Base-by-base conservation (phyloP, 2,329 filamentous ascomycete genomes). In the Tolypocladium guangdongense region DNA sequence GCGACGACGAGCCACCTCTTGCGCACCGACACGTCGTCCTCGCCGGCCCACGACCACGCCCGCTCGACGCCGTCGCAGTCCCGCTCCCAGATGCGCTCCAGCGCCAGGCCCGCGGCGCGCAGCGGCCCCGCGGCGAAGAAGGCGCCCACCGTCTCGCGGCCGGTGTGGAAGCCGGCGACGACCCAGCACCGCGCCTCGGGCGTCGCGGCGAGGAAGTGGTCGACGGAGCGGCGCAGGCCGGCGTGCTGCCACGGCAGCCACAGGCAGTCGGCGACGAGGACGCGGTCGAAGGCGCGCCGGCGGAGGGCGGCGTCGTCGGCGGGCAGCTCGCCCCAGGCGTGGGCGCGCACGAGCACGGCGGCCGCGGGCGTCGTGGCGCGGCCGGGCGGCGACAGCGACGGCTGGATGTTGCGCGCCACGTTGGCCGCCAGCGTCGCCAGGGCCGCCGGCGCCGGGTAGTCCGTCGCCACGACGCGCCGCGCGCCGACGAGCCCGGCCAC, bases 211-310 rank as follows among this genome's bases (percentile, higher is more conserved):
- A 89, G 71, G 63, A 88, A 87, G 67, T 82, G 80, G 6, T 74
- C 67, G 63, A 88, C 80, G 27, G 83, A 87, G 43, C 64, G 67
- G 48, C 77, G 76, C 30, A 90, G 74, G 65, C 83, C 86, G n/a
- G 68, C 74, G 66, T 90, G 87, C 71, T 89, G 79, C 72, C 77
- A 78, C 1, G 81, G 79, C 83, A 89, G 88, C 86, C 86, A 90
- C 54, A 87, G 75, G 62, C 86, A 88, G 68, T 90, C 86, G 57
- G 84, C 83, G 0, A 82, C 82, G n/a, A 88, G 68, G 41, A 90
- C 73, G 54, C 83, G 77, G 47, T 81, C 81, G 62, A 83, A 88
- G 1, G 63, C 63, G 55, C 67, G 46, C 52, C 58, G 30, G 54
- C 61, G 60, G 36, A 70, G 63, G 8, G 73, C 30, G 27, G 64